Percentiles rank a stretch among this genome's conserved stretches.
Conservation (phyloP, 2,329 filamentous ascomycete genomes). For the Pseudogymnoascus sp. region DNA sequence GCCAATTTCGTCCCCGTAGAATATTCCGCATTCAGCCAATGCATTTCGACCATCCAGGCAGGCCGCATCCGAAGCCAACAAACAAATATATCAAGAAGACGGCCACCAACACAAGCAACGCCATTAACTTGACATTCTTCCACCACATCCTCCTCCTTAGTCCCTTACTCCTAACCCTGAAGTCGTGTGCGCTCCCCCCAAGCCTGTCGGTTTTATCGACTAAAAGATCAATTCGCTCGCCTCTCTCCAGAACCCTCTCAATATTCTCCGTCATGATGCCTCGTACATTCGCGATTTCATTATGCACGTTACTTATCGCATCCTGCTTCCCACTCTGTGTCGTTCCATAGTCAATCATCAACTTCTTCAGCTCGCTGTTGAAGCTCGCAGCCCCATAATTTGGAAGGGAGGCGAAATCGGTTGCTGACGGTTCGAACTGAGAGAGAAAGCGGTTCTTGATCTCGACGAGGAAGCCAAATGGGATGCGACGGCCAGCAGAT, state of each 20-base stretch:
- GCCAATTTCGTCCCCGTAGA: not conserved
- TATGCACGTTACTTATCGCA: constrained; percentile 73
- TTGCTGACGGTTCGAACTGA: constrained; percentile 56
- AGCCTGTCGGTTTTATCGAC: constrained; percentile 95
- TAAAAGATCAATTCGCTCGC: constrained; percentile 86
- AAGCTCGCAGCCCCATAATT: constrained; percentile 88
- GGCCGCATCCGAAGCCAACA: constrained; percentile 64
- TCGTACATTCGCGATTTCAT: constrained; percentile 85
- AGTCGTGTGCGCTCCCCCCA: constrained; percentile 82
- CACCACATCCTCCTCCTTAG: constrained; percentile 97
- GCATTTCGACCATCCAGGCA: constrained; percentile 45
- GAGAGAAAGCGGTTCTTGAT: constrained; percentile 81
- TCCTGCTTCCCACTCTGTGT: constrained; percentile 69
- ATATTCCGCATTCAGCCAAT: constrained; percentile 16
- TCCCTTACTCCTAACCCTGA: constrained; percentile 77
- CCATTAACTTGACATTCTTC: constrained; percentile 98
- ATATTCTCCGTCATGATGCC: constrained; percentile 97
- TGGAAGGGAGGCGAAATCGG: constrained; percentile 70
- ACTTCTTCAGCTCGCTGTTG: constrained; percentile 66
- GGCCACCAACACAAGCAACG: constrained; percentile 63
- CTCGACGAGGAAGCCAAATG: constrained; percentile 87
- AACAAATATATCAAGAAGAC: constrained; percentile 65
- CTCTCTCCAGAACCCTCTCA: constrained; percentile 78
- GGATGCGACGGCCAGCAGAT: constrained; percentile 75
- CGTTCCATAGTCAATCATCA: constrained; percentile 81